A percentile compares a stretch with the other conserved stretches of the same genome.
These are phyloP conservation scores for Phytopythium chamaehyphon DNA, from an alignment of 352 stramenopile genomes.

Conservation along the genomic window DNA sequence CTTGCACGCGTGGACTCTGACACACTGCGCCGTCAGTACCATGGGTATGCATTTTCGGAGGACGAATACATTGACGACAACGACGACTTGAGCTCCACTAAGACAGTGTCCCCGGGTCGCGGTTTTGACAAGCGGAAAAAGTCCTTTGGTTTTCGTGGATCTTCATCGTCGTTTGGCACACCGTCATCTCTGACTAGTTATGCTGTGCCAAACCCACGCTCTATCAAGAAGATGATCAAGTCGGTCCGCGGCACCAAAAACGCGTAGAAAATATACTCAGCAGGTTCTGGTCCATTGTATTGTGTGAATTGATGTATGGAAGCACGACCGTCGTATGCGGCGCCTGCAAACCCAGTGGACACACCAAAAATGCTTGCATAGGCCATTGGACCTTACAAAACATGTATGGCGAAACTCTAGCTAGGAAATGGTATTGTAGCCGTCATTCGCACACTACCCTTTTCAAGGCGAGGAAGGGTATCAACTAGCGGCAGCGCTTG, in stretches of 20 bases:
- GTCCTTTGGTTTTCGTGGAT: constrained; percentile 7
- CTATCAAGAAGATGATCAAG: constrained; percentile 79
- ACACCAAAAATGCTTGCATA: too few relatives aligned
- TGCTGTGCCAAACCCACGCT: constrained; percentile 4
- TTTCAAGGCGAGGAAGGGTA: too few relatives aligned
- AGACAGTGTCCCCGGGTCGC: constrained; percentile 15
- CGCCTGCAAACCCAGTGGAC: too few relatives aligned
- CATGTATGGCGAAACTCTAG: too few relatives aligned
- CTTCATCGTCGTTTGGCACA: background rate
- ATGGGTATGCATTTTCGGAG: constrained; percentile 79
- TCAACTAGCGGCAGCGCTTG: too few relatives aligned
- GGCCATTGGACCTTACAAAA: too few relatives aligned
- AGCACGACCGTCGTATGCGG: too few relatives aligned
- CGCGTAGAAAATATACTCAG: constrained; percentile 19
- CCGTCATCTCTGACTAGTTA: constrained; percentile 1
- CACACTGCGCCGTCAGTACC: constrained; percentile 32
- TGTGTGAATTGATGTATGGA: too few relatives aligned
- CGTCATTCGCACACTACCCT: too few relatives aligned
- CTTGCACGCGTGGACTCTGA: constrained; percentile 4
- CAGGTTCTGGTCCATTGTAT: too few relatives aligned
- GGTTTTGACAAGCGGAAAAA: constrained; percentile 12
- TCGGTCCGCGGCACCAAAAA: constrained; percentile 70
- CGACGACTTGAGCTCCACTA: constrained; percentile 43
- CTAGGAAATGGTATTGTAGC: too few relatives aligned
- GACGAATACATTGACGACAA: constrained; percentile 64